Evolutionary conservation across 2,329 filamentous ascomycete species (phyloP), one percentile per base, ranked within the genome.

Genomic region (Chrysoporthe austroafricana): DNA sequence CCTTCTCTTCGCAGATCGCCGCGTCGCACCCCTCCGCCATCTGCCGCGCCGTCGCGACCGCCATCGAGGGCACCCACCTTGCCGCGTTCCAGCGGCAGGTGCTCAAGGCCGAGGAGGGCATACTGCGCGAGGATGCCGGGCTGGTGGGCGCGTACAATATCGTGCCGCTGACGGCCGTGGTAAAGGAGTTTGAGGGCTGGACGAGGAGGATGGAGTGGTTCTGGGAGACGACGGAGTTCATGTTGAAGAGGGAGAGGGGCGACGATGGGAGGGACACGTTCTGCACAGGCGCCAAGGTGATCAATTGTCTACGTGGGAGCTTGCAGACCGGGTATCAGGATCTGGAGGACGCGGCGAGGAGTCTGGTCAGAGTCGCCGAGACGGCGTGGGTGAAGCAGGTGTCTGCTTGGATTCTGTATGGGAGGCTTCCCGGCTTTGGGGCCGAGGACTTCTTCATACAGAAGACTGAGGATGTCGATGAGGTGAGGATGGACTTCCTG

Each of bases 121-220:
- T 99, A 36, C 80, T 98, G 62, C 86, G 84, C 58, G 88, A 89
- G 73, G 93, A 97, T 81, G 86, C 94, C 2, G 87, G 83, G 7
- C 87, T 92, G 68, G 95, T 98, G 1, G 95, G 95, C 54, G 95
- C 92, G 0, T 97, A 97, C 77, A 91, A 95, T 70, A 96, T 97
- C 70, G 95, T 98, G 32, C 95, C 96, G 2, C 80, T 99, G 73
- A 96, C 96, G 62, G 90, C 90, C 1, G 86, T 98, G 26, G 89
- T 97, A 39, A 87, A 86, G 5, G 91, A 96, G 74, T 97, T 98
- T 74, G 89, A 91, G n/a, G 90, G 87, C 56, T 98, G 95, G 95
- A 91, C 86, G 59, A 86, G 93, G 73, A 85, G 90, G 46, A 86
- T 98, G 83, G 90, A 94, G 73, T 98, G 95, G 93, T 84, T 97